Conservation (phyloP, 2,329 filamentous ascomycete genomes). For the Botrytis sinoallii region DNA sequence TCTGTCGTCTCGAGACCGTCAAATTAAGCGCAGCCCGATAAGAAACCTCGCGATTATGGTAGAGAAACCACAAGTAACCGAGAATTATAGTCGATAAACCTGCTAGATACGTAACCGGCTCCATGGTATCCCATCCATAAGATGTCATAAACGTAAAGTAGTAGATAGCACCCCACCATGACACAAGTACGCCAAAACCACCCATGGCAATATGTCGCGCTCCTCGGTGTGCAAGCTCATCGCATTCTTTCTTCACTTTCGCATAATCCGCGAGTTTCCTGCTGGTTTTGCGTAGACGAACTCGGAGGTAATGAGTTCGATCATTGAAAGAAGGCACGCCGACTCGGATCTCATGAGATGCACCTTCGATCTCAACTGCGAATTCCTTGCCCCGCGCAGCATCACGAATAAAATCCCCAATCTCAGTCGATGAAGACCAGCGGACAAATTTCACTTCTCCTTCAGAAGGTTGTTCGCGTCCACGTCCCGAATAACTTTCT, state of each 20-base stretch:
- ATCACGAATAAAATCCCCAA: constrained; percentile 91
- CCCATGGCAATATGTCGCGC: constrained; percentile 77
- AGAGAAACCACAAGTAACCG: constrained; percentile 91
- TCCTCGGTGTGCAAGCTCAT: constrained; percentile 69
- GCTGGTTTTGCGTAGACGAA: constrained; percentile 70
- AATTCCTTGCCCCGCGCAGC: constrained; percentile 83
- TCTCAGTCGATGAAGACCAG: constrained; percentile 85
- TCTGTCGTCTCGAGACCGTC: constrained; percentile 76
- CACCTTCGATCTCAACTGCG: constrained; percentile 75
- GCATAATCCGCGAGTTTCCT: constrained; percentile 66
- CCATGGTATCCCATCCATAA: constrained; percentile 85
- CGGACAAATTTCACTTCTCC: constrained; percentile 64
- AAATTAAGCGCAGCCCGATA: constrained; percentile 86
- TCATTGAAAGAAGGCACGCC: constrained; percentile 85
- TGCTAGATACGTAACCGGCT: constrained; percentile 85
- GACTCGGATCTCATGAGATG: constrained; percentile 65
- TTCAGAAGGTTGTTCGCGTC: constrained; percentile 43
- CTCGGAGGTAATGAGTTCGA: constrained; percentile 82
- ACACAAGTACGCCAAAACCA: constrained; percentile 69
- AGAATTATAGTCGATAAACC: constrained; percentile 83
- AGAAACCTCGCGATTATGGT: constrained; percentile 84
- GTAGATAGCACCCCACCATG: constrained; percentile 73
- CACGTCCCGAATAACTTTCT: constrained; percentile 68
- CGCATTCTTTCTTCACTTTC: constrained; percentile 77
- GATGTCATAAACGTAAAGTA: constrained; percentile 68